Evolutionary conservation across 768 basidiomycete genomes (phyloP).

Genomic region (Psilocybe cubensis): DNA sequence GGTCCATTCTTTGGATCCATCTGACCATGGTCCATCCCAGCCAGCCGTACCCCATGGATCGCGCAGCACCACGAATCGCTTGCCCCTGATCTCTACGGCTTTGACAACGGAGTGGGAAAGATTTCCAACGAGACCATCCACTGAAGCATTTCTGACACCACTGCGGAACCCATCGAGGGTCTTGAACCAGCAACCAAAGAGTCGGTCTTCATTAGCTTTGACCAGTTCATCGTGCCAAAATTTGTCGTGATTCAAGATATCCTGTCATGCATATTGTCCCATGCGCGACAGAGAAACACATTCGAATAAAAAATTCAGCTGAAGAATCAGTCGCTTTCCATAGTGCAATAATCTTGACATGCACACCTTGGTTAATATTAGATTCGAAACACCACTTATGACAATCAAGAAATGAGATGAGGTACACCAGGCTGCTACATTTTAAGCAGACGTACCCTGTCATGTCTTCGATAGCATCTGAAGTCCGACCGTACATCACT

Average conservation of each 20-base stretch:
- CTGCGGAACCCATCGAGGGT: conserved; percentile 32
- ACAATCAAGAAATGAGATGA: conserved; percentile 29
- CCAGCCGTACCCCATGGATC: conserved; percentile 57
- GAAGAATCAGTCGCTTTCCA: not conserved
- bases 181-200: conserved; percentile 52
- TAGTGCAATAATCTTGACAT: not conserved
- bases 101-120: conserved; percentile 57
- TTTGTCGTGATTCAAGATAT: conserved; percentile 50
- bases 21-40: conserved; percentile 58
- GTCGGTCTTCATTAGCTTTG: conserved; percentile 47
- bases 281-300: not conserved
- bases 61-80: conserved; percentile 53
- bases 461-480: conserved; percentile 59
- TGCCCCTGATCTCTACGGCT: conserved; percentile 48
- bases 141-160: conserved; percentile 23
- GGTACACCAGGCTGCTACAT: not conserved
- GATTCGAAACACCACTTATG: conserved; percentile 29
- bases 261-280: conserved; percentile 26
- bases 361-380: conserved; percentile 27
- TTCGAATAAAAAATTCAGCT: not conserved
- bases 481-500: conserved; percentile 43
- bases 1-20: conserved; percentile 63
- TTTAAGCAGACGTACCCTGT: conserved; percentile 44
- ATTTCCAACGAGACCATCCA: conserved; percentile 41
- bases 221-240: conserved; percentile 56